Base-by-base conservation (phyloP, 140 eudicot species). In the Anethum foeniculum region DNA sequence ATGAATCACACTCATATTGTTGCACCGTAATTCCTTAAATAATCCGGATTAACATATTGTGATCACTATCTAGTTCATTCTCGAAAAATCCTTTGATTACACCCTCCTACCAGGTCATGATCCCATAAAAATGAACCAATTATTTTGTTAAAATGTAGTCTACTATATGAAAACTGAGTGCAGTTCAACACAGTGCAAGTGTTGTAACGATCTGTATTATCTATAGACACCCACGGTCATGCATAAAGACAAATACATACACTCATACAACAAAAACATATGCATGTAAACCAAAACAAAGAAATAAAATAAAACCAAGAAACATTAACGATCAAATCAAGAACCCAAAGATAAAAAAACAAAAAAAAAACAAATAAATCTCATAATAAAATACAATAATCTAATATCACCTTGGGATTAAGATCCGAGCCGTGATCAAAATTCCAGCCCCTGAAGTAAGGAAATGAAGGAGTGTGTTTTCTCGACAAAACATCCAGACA, bases 361-460 rank as follows among this genome's bases (percentile, higher is more conserved):
- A 6, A 8, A 38, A 21, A 38, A 6, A 9, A 18, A 1, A 2
- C 19, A 1, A 43, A 52, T 52, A 52, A 52, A 54, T 19, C 47
- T 73, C 27, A 11, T 2, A 47, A 47, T 3, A 47, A 47, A 47
- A 47, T 2, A 12, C 0, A 47, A 47, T 0, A 47, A 47, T 12
- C 4, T 47, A 47, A 13, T 12, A 47, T 47, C 71, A 94, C 98
- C 97, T 92, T 92, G 52, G 98, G 97, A 32, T 89, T 90, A n/a
- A 90, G 96, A 92, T 92, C 97, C 76, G 90, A 52, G 8, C 79
- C 81, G 72, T 73, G 80, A 58, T 81, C 47, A 68, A 88, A 92
- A 28, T 92, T 90, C 97, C 94, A 94, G 77, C 90, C 98, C 52
- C 90, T 87, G 69, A 73, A 92, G 67, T 90, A 92, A 1, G 96